phyloP scores from a whole-genome alignment of 2,329 filamentous ascomycete species.

The Colletotrichum musae region DNA sequence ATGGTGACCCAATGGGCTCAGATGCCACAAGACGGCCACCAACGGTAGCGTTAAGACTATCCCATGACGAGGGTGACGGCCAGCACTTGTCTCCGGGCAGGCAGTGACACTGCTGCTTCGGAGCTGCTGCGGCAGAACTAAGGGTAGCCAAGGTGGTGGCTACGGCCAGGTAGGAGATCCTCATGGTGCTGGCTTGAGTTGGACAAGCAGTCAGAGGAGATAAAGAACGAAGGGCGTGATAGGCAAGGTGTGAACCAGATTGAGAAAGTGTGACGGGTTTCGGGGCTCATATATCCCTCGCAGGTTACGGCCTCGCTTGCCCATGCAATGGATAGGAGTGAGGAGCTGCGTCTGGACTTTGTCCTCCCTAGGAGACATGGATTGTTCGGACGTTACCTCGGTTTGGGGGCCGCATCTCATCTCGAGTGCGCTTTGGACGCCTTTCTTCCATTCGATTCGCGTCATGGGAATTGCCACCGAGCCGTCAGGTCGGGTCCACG shows the following conservation, averaged over 20 bases:
- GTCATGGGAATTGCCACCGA: no score
- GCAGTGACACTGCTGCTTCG: conserved; percentile 55
- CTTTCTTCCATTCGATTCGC: no score
- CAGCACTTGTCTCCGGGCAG: conserved; percentile 68
- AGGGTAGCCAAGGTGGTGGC: conserved; percentile 40
- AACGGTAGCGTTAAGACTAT: conserved; percentile 65
- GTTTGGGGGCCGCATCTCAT: not conserved
- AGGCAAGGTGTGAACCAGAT: conserved; percentile 9
- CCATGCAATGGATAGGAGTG: no score
- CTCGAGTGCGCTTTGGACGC: no score
- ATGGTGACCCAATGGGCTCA: conserved; percentile 65
- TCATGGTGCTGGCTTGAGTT: conserved; percentile 39
- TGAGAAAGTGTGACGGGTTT: conserved; percentile 12
- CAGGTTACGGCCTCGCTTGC: not conserved
- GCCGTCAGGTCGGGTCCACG: no score
- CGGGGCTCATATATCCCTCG: conserved; percentile 36
- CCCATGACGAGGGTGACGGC: conserved; percentile 65
- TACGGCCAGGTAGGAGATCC: conserved; percentile 35
- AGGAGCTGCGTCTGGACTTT: not conserved
- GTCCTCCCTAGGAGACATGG: not conserved
- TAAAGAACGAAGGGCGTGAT: conserved; percentile 14
- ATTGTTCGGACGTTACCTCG: conserved; percentile 6
- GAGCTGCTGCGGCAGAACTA: conserved; percentile 23
- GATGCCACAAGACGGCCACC: conserved; percentile 66
- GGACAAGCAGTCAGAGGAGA: conserved; percentile 28